phyloP scores from a whole-genome alignment of 2,329 filamentous ascomycete genomes.

The Fusarium penzigii region DNA sequence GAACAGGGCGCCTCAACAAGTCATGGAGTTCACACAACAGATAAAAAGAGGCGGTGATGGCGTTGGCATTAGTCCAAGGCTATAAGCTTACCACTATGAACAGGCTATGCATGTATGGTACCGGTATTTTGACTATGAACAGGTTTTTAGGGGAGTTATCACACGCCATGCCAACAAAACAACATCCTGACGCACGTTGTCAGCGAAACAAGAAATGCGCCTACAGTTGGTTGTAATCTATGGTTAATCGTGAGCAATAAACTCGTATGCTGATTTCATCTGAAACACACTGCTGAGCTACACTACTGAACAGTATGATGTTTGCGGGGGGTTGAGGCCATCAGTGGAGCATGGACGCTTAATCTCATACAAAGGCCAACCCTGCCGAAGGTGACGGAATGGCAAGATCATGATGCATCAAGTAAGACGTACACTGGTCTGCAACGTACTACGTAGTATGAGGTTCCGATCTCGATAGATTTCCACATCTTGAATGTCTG shows the following conservation, averaged over 20 bases:
- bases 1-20: too few relatives aligned
- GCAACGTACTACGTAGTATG: constrained; percentile 12
- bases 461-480: constrained; percentile 15
- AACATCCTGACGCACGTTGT: not conserved
- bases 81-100: not conserved
- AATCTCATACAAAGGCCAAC: not conserved
- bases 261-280: constrained; percentile 17
- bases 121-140: not conserved
- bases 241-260: constrained; percentile 14
- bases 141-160: not conserved
- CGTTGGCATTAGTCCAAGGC: not conserved
- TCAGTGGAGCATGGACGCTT: constrained; percentile 7
- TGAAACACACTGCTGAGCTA: constrained; percentile 16
- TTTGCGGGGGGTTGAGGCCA: constrained; percentile 12
- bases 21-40: too few relatives aligned
- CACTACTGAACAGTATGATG: too few relatives aligned
- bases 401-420: constrained; percentile 22
- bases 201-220: not conserved
- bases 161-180: not conserved
- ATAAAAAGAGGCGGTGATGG: not conserved
- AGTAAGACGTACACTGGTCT: constrained; percentile 6
- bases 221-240: constrained; percentile 5
- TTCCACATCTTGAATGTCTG: constrained; percentile 18
- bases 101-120: not conserved
- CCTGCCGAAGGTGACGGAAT: constrained; percentile 19